A percentile compares a stretch with the other conserved stretches of the same genome.
These are phyloP conservation scores for Candida tallmaniae DNA, from an alignment of 805 yeast species.

Conservation along the genomic window DNA sequence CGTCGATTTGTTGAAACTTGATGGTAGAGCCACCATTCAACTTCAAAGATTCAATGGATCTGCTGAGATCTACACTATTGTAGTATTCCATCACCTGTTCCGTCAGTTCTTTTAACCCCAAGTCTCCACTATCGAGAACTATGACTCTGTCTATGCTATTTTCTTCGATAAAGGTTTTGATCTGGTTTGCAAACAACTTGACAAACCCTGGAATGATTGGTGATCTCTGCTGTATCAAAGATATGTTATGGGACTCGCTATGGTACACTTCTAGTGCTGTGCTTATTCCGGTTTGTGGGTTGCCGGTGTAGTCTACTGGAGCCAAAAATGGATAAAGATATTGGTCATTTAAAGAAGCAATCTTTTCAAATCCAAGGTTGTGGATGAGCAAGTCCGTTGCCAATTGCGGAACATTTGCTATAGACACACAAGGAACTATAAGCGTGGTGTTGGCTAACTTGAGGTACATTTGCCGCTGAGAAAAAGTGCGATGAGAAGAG, in stretches of 20 bases:
- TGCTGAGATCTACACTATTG: conserved; percentile 27
- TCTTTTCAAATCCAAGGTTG: conserved; percentile 47
- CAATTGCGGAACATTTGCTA: conserved; percentile 89
- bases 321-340: conserved; percentile 79
- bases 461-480: conserved; percentile 28
- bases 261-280: conserved; percentile 65
- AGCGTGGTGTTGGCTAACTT: conserved; percentile 17
- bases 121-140: conserved; percentile 69
- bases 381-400: conserved; percentile 69
- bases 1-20: neutral
- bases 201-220: conserved; percentile 72
- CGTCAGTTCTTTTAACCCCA: conserved; percentile 36
- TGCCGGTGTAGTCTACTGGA: conserved; percentile 48
- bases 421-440: conserved; percentile 76
- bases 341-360: conserved; percentile 54
- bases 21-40: conserved; percentile 1
- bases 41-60: conserved; percentile 20
- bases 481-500: too few species aligned
- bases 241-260: conserved; percentile 34
- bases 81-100: conserved; percentile 22
- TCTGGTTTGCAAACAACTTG: conserved; percentile 45
- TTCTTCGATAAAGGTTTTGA: conserved; percentile 44
- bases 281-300: conserved; percentile 37
- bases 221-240: conserved; percentile 76
- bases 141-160: conserved; percentile 43